Evolutionary conservation across 495 filamentous ascomycete genomes (phyloP), one percentile per base, ranked within the genome.

Genomic region (Durotheca rogersii): DNA sequence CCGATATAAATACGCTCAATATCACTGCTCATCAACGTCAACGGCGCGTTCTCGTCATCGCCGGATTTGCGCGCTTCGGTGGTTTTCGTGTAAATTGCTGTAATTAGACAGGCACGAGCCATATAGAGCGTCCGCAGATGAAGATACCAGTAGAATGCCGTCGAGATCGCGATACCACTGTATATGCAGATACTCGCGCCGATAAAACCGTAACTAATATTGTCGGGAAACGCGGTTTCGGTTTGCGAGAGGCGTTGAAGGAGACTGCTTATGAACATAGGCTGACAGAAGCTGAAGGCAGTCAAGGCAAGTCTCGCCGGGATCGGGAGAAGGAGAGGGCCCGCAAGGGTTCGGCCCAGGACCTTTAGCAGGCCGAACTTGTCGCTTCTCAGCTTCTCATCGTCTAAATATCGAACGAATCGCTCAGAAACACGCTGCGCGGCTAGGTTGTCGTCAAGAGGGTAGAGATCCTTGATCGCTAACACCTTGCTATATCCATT

Each of bases 181-280:
- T 86, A 88, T 0, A 87, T 78, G 4, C 84, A 46, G 14, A 75
- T 58, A 50, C 79, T 82, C 1, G 83, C 84, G n/a, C 80, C 83
- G 46, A 87, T 83, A 40, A 86, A 62, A 2, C 82, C 83, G 58
- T 85, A 81, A 32, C 77, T 72, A 18, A 73, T 50, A 48, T 83
- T 72, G 5, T 17, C 34, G 12, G 36, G 25, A 0, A 33, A 27
- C 7, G 31, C 7, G 39, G 47, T 12, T 54, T 56, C 47, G 44
- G 49, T n/a, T 10, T 39, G 30, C 6, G 25, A 23, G 14, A 67
- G 48, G n/a, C 43, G 32, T 20, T 60, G 51, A 7, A 61, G 64
- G n/a, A 64, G 68, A 76, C 5, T 67, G 35, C 79, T 71, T 10
- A 88, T 72, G 15, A 88, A 71, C 34, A 88, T 72, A 2, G 85